phyloP scores from a whole-genome alignment of 176 grass and related monocot species.

The Ensete ventricosum region DNA sequence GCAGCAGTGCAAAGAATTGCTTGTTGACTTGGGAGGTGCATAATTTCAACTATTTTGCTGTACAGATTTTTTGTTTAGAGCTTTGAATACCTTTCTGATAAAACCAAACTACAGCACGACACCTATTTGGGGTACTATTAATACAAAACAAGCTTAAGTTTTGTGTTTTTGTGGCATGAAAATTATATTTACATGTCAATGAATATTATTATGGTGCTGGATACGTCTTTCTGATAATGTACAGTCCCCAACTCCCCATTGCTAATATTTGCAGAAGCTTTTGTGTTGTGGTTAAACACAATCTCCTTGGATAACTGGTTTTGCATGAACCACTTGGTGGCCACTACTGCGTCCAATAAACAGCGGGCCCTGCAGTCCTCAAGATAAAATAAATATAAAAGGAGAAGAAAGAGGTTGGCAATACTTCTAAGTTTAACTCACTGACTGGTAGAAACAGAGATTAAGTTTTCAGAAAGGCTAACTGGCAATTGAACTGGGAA shows the following conservation, averaged over 20 bases:
- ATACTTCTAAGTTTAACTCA: too few relatives aligned
- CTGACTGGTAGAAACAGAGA: too few relatives aligned
- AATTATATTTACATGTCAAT: too few relatives aligned
- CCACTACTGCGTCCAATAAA: neutral
- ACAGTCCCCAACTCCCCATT: neutral
- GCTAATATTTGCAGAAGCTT: neutral
- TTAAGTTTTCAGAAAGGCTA: neutral
- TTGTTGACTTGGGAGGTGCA: too few relatives aligned
- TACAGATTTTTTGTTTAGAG: neutral
- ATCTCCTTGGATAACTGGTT: neutral
- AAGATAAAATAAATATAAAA: neutral
- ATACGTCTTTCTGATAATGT: neutral
- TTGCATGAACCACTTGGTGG: neutral
- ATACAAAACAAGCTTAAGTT: neutral
- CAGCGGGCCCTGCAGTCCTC: neutral
- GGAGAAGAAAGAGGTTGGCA: neutral
- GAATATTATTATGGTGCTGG: neutral
- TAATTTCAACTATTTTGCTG: too few relatives aligned
- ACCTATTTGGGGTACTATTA: neutral
- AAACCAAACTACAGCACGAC: neutral
- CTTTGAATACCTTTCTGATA: neutral
- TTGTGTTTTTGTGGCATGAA: neutral
- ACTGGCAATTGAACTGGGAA: neutral
- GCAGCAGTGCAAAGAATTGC: too few relatives aligned
- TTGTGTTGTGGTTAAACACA: neutral